These are phyloP conservation scores for Corchorus capsularis DNA, from an alignment of 345 rosid species.

Conservation along the genomic window DNA sequence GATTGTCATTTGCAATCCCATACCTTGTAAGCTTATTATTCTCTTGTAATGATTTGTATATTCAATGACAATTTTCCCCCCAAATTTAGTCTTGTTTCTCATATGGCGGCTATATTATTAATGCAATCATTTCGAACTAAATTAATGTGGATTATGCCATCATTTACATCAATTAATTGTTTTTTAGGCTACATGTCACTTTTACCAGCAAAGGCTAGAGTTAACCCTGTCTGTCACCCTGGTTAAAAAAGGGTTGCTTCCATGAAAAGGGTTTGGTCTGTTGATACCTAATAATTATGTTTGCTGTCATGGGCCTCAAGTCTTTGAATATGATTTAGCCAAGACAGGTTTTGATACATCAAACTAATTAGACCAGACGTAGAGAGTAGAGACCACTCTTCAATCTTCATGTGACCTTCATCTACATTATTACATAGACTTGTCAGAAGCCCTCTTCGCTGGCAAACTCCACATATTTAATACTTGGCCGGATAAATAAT, in stretches of 20 bases:
- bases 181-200: not conserved
- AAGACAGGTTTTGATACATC: not conserved
- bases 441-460: not conserved
- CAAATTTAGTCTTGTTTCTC: not conserved
- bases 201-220: not conserved
- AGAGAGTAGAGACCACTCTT: not conserved
- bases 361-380: not conserved
- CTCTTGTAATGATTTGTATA: not conserved
- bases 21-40: not conserved
- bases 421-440: not conserved
- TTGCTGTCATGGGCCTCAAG: constrained; percentile 9
- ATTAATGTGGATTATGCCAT: not conserved
- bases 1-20: not conserved
- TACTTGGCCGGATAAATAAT: not conserved
- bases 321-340: not conserved
- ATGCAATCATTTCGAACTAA: not conserved
- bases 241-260: not conserved
- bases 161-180: not conserved
- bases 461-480: not conserved
- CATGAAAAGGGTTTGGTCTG: no score
- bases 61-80: not conserved
- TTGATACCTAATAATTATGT: not conserved
- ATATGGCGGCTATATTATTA: no score
- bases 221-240: not conserved
- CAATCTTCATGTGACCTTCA: constrained; percentile 9